Evolutionary conservation across 306 rosid genomes (phyloP).

Genomic region (apple (Malus domestica)): DNA sequence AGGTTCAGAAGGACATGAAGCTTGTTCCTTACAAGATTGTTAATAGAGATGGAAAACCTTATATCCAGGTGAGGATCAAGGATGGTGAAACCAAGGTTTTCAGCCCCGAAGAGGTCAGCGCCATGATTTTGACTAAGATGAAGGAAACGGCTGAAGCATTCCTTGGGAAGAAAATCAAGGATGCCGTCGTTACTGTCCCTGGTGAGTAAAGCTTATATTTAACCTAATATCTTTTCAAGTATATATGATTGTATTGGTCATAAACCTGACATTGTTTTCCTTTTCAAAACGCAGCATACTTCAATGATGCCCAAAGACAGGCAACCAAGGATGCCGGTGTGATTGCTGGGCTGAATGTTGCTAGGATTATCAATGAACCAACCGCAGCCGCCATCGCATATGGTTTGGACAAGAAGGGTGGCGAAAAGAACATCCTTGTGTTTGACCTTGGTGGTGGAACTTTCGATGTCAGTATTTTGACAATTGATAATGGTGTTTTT

Average conservation of each 20-base stretch:
- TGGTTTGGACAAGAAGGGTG: constrained; percentile 97
- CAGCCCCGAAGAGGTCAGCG: constrained; percentile 96
- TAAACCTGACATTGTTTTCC: neutral
- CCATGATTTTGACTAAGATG: constrained; percentile 83
- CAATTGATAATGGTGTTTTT: constrained; percentile 94
- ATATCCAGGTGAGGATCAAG: constrained; percentile 74
- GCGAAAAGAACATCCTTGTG: constrained; percentile 97
- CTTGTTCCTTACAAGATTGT: constrained; percentile 90
- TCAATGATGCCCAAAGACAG: constrained; percentile 99
- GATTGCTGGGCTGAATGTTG: constrained; percentile 93
- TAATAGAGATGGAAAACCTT: constrained; percentile 94
- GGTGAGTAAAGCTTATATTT: constrained; percentile 33
- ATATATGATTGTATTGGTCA: neutral
- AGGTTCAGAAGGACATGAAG: constrained; percentile 84
- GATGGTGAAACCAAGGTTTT: constrained; percentile 95
- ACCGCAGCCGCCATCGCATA: constrained; percentile 97
- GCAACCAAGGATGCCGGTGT: constrained; percentile 99
- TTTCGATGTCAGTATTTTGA: constrained; percentile 96
- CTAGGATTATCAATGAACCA: constrained; percentile 94
- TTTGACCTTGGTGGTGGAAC: constrained; percentile 99
- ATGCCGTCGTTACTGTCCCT: constrained; percentile 94
- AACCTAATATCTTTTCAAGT: neutral
- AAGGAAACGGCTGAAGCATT: constrained; percentile 98
- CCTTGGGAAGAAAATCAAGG: constrained; percentile 86
- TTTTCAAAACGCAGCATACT: constrained; percentile 60